Evolutionary conservation across 2,329 filamentous ascomycete species (phyloP).

Genomic region (Colletotrichum gloeosporioides): DNA sequence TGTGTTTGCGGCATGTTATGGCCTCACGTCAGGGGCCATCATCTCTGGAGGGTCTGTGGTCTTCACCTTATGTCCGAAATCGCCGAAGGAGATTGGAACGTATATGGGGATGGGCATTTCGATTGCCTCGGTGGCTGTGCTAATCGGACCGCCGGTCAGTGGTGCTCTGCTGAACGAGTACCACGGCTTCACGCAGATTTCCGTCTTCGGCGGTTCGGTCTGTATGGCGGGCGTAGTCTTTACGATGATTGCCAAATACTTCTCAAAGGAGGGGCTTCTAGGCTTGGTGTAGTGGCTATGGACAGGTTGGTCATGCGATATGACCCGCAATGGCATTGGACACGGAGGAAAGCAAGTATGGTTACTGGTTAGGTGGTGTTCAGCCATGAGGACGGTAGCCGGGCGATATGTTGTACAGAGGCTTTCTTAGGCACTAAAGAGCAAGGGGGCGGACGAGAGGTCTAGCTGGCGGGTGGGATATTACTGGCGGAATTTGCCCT

Average conservation of each 20-base stretch:
- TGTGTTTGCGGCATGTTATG: conserved; percentile 47
- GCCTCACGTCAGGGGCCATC: conserved; percentile 42
- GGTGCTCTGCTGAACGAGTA: conserved; percentile 46
- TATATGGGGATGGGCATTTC: conserved; percentile 50
- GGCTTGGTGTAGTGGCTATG: conserved; percentile 27
- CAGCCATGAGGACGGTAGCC: not conserved
- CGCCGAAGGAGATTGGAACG: conserved; percentile 57
- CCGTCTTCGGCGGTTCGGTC: conserved; percentile 20
- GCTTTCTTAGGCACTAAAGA: not conserved
- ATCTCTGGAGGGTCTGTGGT: conserved; percentile 41
- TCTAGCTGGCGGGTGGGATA: not conserved
- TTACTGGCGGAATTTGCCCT: not conserved
- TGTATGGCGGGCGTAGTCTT: conserved; percentile 15
- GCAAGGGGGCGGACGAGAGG: not conserved
- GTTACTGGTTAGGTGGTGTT: not conserved
- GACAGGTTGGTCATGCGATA: not conserved
- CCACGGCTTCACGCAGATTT: conserved; percentile 38
- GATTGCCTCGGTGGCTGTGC: conserved; percentile 39
- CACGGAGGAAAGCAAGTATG: not conserved
- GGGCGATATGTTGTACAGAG: not conserved
- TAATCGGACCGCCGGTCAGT: conserved; percentile 51
- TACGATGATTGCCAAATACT: conserved; percentile 20
- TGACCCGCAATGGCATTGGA: not conserved
- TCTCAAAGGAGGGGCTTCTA: conserved; percentile 36
- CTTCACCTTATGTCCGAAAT: conserved; percentile 39